These are phyloP conservation scores for Adansonia digitata DNA, from an alignment of 345 rosid species.

Conservation along the genomic window DNA sequence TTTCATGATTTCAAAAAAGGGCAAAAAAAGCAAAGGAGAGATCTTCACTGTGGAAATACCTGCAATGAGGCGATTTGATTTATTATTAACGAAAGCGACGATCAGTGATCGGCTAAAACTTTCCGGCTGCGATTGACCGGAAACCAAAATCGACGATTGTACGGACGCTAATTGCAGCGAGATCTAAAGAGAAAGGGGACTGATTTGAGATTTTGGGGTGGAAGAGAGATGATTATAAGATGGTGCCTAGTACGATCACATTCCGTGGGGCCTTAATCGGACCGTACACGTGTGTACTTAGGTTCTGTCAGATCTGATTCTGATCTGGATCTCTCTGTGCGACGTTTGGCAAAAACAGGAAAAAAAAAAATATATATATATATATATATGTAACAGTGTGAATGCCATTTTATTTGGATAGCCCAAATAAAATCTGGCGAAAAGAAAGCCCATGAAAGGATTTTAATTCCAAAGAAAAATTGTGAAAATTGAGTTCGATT, in stretches of 20 bases:
- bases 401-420: no score
- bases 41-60: conserved; percentile 13
- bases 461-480: no score
- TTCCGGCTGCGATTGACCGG: conserved; percentile 8
- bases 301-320: neutral
- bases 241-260: neutral
- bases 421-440: no score
- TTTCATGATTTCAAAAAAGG: neutral
- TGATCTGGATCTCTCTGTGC: neutral
- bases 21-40: neutral
- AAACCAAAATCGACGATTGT: conserved; percentile 23
- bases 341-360: neutral
- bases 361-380: no score
- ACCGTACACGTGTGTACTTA: conserved; percentile 1
- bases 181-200: conserved; percentile 18
- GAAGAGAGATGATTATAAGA: conserved; percentile 20
- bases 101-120: conserved; percentile 13
- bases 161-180: conserved; percentile 24
- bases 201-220: conserved; percentile 3
- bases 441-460: no score
- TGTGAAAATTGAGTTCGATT: no score
- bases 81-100: neutral
- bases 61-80: neutral
- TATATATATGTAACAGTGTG: no score
- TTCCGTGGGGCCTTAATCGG: neutral